A percentile compares a stretch with the other conserved stretches of the same genome.
phyloP scores from a whole-genome alignment of 805 yeast genomes.

The Yarrowia yakushimensis region DNA sequence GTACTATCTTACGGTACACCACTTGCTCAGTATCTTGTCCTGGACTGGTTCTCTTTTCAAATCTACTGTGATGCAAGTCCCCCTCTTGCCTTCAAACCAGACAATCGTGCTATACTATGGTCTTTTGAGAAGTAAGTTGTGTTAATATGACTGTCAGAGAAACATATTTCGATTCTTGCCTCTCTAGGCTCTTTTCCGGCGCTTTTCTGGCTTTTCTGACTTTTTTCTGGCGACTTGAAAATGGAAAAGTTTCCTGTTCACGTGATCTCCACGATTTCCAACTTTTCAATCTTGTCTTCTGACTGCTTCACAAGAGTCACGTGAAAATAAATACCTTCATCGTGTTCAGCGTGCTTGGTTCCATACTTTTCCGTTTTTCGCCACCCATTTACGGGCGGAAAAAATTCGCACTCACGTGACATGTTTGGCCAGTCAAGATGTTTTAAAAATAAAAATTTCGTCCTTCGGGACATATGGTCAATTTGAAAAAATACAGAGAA shows the following conservation, averaged over 20 bases:
- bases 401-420: not conserved
- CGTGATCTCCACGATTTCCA: not conserved
- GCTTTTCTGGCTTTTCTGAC: no score
- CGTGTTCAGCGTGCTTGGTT: not conserved
- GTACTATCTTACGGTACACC: no score
- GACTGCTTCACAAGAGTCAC: not conserved
- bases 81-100: not conserved
- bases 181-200: no score
- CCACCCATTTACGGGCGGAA: not conserved
- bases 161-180: no score
- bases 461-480: constrained; percentile 94
- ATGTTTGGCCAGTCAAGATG: not conserved
- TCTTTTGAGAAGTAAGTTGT: no score
- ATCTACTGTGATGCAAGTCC: no score
- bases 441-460: constrained; percentile 27
- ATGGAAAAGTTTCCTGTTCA: no score
- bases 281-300: not conserved
- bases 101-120: not conserved
- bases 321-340: not conserved
- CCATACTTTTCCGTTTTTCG: not conserved
- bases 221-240: no score
- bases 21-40: no score
- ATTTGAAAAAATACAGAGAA: constrained; percentile 99
- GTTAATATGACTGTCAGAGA: no score
- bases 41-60: no score